phyloP scores from a whole-genome alignment of 108 stramenopile species.

The Conticribra guillardii region DNA sequence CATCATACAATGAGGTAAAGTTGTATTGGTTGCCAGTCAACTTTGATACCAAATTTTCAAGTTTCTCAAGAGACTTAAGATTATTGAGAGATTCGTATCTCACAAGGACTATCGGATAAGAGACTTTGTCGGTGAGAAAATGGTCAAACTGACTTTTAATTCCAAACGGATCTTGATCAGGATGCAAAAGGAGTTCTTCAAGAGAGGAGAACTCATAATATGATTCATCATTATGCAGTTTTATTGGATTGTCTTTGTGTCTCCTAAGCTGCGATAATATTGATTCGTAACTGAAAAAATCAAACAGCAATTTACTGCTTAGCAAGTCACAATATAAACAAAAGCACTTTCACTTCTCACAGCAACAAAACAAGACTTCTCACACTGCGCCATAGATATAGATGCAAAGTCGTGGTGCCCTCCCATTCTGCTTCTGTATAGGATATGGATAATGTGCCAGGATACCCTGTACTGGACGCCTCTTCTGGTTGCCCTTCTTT shows the following conservation, averaged over 20 bases:
- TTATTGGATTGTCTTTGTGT: neutral
- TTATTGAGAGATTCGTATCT: neutral
- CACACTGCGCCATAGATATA: conserved; percentile 8
- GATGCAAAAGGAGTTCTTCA: conserved; percentile 5
- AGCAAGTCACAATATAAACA: no score
- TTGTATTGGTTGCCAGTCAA: neutral
- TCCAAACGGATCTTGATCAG: conserved; percentile 6
- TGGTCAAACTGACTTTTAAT: neutral
- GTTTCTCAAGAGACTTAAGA: no score
- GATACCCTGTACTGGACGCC: neutral
- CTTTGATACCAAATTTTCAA: neutral
- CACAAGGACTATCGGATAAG: conserved; percentile 1
- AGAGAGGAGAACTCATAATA: neutral
- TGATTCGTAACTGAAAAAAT: conserved; percentile 3
- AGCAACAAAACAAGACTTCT: neutral
- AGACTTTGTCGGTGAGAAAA: neutral
- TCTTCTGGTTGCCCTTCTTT: neutral
- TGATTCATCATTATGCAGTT: conserved; percentile 2
- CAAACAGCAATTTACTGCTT: no score
- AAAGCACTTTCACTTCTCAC: no score
- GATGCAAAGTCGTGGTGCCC: conserved; percentile 1
- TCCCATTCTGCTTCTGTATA: neutral
- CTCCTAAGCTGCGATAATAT: conserved; percentile 1
- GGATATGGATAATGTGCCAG: conserved; percentile 8
- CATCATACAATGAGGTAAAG: neutral